phyloP scores from a whole-genome alignment of 2,329 filamentous ascomycete genomes.

The Ustilaginoidea virens region DNA sequence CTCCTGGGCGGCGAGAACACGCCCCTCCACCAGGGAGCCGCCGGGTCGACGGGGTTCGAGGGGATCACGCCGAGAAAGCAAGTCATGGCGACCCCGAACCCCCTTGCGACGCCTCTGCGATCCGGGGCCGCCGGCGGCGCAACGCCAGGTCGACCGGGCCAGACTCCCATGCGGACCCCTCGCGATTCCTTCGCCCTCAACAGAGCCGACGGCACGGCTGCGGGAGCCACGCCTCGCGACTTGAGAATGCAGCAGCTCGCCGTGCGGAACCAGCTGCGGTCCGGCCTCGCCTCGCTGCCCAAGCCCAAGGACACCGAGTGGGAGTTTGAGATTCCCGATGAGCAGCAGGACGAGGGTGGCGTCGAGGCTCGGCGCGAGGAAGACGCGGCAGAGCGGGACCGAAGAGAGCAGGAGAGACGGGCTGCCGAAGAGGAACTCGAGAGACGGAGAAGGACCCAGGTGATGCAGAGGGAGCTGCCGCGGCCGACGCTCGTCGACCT shows the following conservation, averaged over 20 bases:
- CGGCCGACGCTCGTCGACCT: conserved; percentile 62
- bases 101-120: conserved; percentile 77
- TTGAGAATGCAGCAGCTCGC: conserved; percentile 55
- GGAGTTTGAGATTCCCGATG: conserved; percentile 84
- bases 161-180: conserved; percentile 77
- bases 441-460: conserved; percentile 71
- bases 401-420: conserved; percentile 55
- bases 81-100: conserved; percentile 80
- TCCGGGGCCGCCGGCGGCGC: conserved; percentile 47
- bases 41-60: conserved; percentile 80
- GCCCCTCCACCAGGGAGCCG: conserved; percentile 64
- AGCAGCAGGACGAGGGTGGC: conserved; percentile 45
- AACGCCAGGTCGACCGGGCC: conserved; percentile 54
- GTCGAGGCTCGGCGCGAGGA: conserved; percentile 35
- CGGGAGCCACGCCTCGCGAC: conserved; percentile 64
- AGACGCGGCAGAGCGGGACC: conserved; percentile 59
- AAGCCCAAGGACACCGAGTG: conserved; percentile 89
- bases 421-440: conserved; percentile 65
- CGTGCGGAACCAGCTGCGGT: conserved; percentile 51
- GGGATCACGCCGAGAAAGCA: conserved; percentile 70
- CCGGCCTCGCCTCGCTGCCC: conserved; percentile 66
- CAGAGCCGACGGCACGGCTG: conserved; percentile 47
- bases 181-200: conserved; percentile 82
- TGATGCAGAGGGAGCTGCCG: conserved; percentile 75
- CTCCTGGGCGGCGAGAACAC: conserved; percentile 90